Conservation (phyloP, 805 yeast genomes). For the Myxozyma sirexii region DNA sequence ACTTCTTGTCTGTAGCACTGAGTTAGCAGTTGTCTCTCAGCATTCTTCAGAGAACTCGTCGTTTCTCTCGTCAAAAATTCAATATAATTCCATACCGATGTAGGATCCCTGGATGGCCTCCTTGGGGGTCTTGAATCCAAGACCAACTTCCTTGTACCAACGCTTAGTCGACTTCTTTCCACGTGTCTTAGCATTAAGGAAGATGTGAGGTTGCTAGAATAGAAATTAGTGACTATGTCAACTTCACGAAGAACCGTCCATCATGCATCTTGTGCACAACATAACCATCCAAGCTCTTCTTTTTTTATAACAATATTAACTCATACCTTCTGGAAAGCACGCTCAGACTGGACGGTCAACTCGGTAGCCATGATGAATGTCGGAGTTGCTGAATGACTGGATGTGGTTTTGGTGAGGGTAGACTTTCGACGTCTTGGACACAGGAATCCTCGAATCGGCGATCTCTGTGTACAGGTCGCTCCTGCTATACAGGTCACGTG, state of each 20-base stretch:
- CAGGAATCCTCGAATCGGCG: slow-evolving; percentile 8
- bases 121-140: slow-evolving; percentile 99
- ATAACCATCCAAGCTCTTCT: neutral
- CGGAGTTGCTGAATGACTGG: slow-evolving; percentile 9
- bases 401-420: slow-evolving; percentile 4
- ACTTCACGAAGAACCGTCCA: neutral
- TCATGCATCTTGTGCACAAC: neutral
- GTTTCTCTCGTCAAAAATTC: neutral
- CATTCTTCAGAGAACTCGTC: neutral
- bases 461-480: slow-evolving; percentile 3
- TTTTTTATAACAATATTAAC: slow-evolving; percentile 42
- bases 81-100: slow-evolving; percentile 58
- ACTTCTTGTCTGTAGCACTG: slow-evolving; percentile 70
- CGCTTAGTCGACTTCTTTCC: slow-evolving; percentile 98
- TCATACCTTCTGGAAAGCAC: slow-evolving; percentile 99
- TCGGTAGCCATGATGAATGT: slow-evolving; percentile 83
- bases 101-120: slow-evolving; percentile 97
- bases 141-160: slow-evolving; percentile 99
- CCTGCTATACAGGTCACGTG: slow-evolving; percentile 6
- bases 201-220: slow-evolving; percentile 97
- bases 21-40: neutral
- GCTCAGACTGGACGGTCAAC: slow-evolving; percentile 99
- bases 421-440: neutral
- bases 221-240: neutral
- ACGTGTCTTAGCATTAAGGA: slow-evolving; percentile 99